phyloP scores from a whole-genome alignment of 495 filamentous ascomycete genomes.

The Daldinia vernicosa region DNA sequence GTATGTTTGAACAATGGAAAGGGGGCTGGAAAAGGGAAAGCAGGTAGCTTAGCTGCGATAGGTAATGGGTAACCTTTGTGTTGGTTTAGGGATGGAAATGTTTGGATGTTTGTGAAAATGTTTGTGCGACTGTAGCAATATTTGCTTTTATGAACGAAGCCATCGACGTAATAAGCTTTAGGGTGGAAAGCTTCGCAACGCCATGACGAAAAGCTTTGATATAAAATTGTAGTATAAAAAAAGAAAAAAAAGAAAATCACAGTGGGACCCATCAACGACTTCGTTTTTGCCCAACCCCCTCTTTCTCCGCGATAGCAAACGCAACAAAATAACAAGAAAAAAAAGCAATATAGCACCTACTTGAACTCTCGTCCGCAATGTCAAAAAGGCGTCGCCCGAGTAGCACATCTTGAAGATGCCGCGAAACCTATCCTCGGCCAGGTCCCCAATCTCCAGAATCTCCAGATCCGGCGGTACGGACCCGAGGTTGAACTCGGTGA shows the following conservation, averaged over 20 bases:
- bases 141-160: conserved; percentile 22
- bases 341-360: conserved; percentile 52
- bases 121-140: conserved; percentile 20
- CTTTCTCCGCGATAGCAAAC: conserved; percentile 6
- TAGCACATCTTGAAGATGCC: conserved; percentile 99
- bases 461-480: conserved; percentile 91
- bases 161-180: not conserved
- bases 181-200: conserved; percentile 9
- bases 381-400: conserved; percentile 91
- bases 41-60: not conserved
- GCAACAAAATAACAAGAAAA: conserved; percentile 14
- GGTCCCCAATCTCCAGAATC: conserved; percentile 94
- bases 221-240: conserved; percentile 2
- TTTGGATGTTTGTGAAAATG: not conserved
- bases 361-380: conserved; percentile 92
- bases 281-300: conserved; percentile 7
- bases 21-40: conserved; percentile 7
- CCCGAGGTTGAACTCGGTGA: conserved; percentile 96
- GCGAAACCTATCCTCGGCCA: conserved; percentile 95
- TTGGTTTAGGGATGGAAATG: conserved; percentile 7
- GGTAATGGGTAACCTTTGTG: not conserved
- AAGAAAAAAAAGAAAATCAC: not conserved
- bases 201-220: conserved; percentile 12
- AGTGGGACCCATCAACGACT: conserved; percentile 4
- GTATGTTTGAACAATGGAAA: conserved; percentile 25